Conservation (phyloP, 768 basidiomycete species). For the Ramaria sp. region DNA sequence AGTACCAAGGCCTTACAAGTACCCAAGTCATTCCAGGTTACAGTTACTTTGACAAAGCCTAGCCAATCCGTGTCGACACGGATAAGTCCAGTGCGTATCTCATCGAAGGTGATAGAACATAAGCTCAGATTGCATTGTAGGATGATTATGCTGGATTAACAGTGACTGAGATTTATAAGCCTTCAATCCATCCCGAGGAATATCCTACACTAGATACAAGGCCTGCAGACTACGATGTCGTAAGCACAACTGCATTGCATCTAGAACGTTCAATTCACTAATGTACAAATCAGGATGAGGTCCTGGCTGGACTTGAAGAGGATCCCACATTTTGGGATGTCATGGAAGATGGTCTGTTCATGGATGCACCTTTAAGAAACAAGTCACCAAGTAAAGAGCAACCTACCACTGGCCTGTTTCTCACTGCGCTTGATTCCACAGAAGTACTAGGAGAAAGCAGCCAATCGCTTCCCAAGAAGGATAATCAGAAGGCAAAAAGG, state of each 20-base stretch:
- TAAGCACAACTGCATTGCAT: slow-evolving; percentile 18
- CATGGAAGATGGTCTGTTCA: slow-evolving; percentile 23
- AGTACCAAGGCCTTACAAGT: slow-evolving; percentile 63
- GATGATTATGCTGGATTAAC: slow-evolving; percentile 66
- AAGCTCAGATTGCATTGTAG: slow-evolving; percentile 25
- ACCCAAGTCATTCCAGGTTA: slow-evolving; percentile 48
- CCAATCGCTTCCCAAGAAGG: neutral
- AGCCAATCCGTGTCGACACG: slow-evolving; percentile 57
- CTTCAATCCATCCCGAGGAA: slow-evolving; percentile 36
- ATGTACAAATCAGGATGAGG: slow-evolving; percentile 38
- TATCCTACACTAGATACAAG: slow-evolving; percentile 67
- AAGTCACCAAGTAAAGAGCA: neutral
- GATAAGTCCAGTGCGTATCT: slow-evolving; percentile 45
- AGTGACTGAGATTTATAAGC: slow-evolving; percentile 42
- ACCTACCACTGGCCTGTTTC: neutral
- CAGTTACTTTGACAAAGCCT: slow-evolving; percentile 53
- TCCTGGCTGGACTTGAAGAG: slow-evolving; percentile 56
- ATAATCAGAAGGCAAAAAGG: neutral
- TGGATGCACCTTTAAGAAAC: slow-evolving; percentile 1
- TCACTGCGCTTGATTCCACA: neutral
- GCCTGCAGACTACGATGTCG: slow-evolving; percentile 44
- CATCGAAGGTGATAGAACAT: neutral
- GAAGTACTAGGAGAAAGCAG: neutral
- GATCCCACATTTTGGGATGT: slow-evolving; percentile 58
- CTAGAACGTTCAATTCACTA: too few species aligned